Percentiles rank a stretch among this genome's conserved stretches.
Conservation (phyloP, 257 asterid species). For the Fraxinus excelsior region DNA sequence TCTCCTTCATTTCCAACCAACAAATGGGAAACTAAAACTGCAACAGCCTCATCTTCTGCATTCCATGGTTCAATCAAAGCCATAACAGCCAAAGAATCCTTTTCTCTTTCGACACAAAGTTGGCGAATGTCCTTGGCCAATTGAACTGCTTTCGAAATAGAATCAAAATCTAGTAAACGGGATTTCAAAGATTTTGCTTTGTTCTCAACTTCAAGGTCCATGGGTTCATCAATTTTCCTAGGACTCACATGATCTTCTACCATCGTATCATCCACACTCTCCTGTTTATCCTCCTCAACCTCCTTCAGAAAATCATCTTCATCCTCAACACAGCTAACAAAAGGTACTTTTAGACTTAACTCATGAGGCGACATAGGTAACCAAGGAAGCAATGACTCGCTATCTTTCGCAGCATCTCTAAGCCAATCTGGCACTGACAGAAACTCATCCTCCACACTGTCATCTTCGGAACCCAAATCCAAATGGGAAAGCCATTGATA, state of each 20-base stretch:
- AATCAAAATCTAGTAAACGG: conserved; percentile 35
- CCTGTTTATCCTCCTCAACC: conserved; percentile 34
- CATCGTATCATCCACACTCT: conserved; percentile 41
- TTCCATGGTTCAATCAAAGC: conserved; percentile 67
- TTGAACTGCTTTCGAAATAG: conserved; percentile 43
- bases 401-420: conserved; percentile 38
- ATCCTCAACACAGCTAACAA: conserved; percentile 31
- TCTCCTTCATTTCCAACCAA: conserved; percentile 36
- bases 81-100: conserved; percentile 42
- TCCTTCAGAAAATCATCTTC: conserved; percentile 26
- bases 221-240: conserved; percentile 24
- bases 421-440: conserved; percentile 62
- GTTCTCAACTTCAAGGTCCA: conserved; percentile 41
- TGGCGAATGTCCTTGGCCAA: conserved; percentile 46
- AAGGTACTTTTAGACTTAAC: conserved; percentile 27
- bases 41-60: conserved; percentile 64
- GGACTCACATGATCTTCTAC: conserved; percentile 17
- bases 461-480: conserved; percentile 66
- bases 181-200: conserved; percentile 39
- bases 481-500: conserved; percentile 52
- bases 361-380: conserved; percentile 55
- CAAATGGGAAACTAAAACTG: conserved; percentile 54
- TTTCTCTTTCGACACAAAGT: conserved; percentile 40
- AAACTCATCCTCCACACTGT: conserved; percentile 47
- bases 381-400: conserved; percentile 61